phyloP scores from a whole-genome alignment of 2,329 filamentous ascomycete species.

The Paraconiothyrium brasiliense region DNA sequence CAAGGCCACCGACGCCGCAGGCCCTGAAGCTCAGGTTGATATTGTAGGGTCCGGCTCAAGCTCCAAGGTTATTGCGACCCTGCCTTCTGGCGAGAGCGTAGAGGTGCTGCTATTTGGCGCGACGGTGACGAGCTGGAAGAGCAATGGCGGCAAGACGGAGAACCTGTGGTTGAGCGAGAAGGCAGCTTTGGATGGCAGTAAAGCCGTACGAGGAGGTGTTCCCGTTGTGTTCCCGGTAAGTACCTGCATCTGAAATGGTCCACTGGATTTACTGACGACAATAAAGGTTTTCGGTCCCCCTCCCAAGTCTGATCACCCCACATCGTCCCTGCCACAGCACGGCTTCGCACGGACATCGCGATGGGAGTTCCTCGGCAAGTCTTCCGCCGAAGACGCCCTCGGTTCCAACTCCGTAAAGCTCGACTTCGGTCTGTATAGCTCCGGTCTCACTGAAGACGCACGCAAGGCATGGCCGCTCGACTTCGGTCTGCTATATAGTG shows the following conservation, averaged over 20 bases:
- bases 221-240: constrained; percentile 91
- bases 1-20: constrained; percentile 66
- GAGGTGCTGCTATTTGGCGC: constrained; percentile 90
- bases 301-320: constrained; percentile 78
- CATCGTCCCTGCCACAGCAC: constrained; percentile 84
- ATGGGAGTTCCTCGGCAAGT: constrained; percentile 96
- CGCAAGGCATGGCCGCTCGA: constrained; percentile 82
- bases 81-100: constrained; percentile 87
- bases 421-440: constrained; percentile 87
- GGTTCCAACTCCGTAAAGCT: constrained; percentile 77
- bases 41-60: constrained; percentile 78
- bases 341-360: constrained; percentile 89
- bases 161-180: constrained; percentile 86
- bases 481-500: constrained; percentile 92
- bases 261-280: constrained; percentile 18
- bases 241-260: constrained; percentile 23
- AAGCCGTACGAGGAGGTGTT: constrained; percentile 90
- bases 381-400: constrained; percentile 68
- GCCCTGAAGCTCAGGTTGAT: constrained; percentile 73
- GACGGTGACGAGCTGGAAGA: constrained; percentile 94
- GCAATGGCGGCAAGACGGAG: constrained; percentile 74
- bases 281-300: constrained; percentile 80
- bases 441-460: constrained; percentile 73
- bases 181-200: constrained; percentile 83
- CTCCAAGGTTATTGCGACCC: constrained; percentile 76